These are phyloP conservation scores for Podila clonocystis DNA, from an alignment of 192 early-diverging fungal species.

Conservation along the genomic window DNA sequence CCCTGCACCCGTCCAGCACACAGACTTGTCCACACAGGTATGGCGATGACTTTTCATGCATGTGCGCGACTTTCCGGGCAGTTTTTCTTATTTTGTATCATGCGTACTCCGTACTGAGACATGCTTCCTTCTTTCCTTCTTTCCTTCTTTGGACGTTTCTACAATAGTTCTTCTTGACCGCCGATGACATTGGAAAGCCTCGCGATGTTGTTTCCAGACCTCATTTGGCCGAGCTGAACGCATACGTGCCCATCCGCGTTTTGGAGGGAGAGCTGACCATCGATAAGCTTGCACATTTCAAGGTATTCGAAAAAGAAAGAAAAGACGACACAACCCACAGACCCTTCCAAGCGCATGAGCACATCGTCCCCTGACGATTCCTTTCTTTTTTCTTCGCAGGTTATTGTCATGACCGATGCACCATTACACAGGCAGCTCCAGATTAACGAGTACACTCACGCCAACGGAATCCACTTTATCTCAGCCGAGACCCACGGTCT, in stretches of 20 bases:
- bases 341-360: neutral
- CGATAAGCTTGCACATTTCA: slow-evolving; percentile 68
- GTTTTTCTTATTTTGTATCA: neutral
- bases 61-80: neutral
- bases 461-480: slow-evolving; percentile 84
- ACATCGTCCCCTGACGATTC: neutral
- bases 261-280: slow-evolving; percentile 80
- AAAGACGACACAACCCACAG: neutral
- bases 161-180: slow-evolving; percentile 87
- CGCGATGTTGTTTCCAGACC: slow-evolving; percentile 80
- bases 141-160: neutral
- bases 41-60: neutral
- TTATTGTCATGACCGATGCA: slow-evolving; percentile 89
- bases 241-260: slow-evolving; percentile 94
- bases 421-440: slow-evolving; percentile 81
- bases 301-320: slow-evolving; percentile 37
- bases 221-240: slow-evolving; percentile 94
- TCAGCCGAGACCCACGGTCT: slow-evolving; percentile 90
- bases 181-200: slow-evolving; percentile 87
- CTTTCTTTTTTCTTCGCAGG: slow-evolving; percentile 49
- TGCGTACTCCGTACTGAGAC: neutral
- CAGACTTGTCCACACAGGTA: slow-evolving; percentile 93
- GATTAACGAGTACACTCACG: slow-evolving; percentile 85
- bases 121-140: neutral
- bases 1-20: slow-evolving; percentile 73